Evolutionary conservation across 1,284 basidiomycete species (phyloP).

Genomic region (Malassezia restricta): DNA sequence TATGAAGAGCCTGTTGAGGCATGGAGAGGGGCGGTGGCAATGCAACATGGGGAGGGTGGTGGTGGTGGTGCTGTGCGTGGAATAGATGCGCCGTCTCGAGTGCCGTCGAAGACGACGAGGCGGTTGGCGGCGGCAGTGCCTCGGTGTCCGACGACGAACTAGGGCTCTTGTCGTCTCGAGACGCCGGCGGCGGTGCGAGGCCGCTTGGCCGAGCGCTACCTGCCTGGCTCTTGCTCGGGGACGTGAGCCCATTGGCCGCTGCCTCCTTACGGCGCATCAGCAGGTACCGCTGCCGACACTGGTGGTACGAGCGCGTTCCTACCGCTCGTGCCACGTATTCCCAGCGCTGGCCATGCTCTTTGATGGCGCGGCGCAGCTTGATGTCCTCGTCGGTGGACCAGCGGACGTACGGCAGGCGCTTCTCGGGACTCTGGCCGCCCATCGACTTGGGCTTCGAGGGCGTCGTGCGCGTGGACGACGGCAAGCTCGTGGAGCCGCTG

Average conservation of each 20-base stretch:
- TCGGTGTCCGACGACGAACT: not conserved
- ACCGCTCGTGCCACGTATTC: constrained; percentile 44
- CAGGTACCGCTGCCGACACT: constrained; percentile 43
- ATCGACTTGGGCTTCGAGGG: constrained; percentile 10
- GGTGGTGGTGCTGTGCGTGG: not conserved
- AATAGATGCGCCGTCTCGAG: not conserved
- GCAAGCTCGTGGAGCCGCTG: not conserved
- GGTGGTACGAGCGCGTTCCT: constrained; percentile 43
- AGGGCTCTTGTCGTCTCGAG: not conserved
- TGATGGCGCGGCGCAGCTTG: constrained; percentile 40
- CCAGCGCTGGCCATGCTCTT: constrained; percentile 43
- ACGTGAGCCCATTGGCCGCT: constrained; percentile 19
- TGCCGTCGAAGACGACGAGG: no score
- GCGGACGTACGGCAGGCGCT: constrained; percentile 42
- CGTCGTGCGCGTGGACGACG: not conserved
- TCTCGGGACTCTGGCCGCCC: constrained; percentile 36
- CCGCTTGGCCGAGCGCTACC: not conserved
- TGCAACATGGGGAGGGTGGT: not conserved
- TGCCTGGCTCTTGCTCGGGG: constrained; percentile 10
- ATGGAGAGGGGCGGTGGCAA: not conserved
- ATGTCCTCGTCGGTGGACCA: constrained; percentile 43
- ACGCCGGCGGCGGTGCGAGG: not conserved
- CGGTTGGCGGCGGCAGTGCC: not conserved
- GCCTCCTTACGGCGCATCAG: constrained; percentile 45
- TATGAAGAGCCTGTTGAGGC: constrained; percentile 7